Conservation (phyloP, 1,139 yeast genomes). For the Pichia sp. region DNA sequence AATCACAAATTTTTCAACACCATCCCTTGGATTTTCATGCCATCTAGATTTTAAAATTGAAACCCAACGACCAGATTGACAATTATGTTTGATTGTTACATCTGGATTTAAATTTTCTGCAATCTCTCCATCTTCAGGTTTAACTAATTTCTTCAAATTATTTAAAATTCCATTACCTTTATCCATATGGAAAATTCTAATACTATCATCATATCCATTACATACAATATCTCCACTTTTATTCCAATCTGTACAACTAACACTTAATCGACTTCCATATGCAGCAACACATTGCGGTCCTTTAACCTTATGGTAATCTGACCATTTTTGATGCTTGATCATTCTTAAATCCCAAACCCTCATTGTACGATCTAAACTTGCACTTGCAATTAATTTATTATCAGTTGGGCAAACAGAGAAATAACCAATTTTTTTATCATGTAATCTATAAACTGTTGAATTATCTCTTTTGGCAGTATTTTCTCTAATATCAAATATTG, state of each 20-base stretch:
- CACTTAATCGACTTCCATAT: conserved; percentile 68
- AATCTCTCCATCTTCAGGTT: conserved; percentile 20
- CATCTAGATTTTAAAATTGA: conserved; percentile 83
- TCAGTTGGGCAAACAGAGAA: conserved; percentile 70
- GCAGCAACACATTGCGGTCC: conserved; percentile 56
- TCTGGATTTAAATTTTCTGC: conserved; percentile 43
- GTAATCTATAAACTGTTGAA: conserved; percentile 47
- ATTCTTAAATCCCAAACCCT: conserved; percentile 82
- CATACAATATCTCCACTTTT: conserved; percentile 68
- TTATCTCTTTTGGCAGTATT: conserved; percentile 25
- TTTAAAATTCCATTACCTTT: conserved; percentile 12
- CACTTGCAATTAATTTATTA: conserved; percentile 66
- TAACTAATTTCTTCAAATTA: conserved; percentile 13
- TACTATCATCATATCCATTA: conserved; percentile 87
- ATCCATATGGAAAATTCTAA: conserved; percentile 51
- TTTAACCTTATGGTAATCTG: conserved; percentile 35
- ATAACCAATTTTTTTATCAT: conserved; percentile 89
- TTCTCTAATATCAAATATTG: conserved; percentile 61
- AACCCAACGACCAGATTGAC: conserved; percentile 97
- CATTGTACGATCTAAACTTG: conserved; percentile 79
- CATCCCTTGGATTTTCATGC: conserved; percentile 66
- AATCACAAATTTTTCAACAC: conserved; percentile 75
- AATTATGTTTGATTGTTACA: conserved; percentile 69
- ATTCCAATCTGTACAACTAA: conserved; percentile 87
- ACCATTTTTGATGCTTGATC: conserved; percentile 36